Evolutionary conservation across 2,329 filamentous ascomycete genomes (phyloP).

Genomic region (Ascochyta clinopodiicola): DNA sequence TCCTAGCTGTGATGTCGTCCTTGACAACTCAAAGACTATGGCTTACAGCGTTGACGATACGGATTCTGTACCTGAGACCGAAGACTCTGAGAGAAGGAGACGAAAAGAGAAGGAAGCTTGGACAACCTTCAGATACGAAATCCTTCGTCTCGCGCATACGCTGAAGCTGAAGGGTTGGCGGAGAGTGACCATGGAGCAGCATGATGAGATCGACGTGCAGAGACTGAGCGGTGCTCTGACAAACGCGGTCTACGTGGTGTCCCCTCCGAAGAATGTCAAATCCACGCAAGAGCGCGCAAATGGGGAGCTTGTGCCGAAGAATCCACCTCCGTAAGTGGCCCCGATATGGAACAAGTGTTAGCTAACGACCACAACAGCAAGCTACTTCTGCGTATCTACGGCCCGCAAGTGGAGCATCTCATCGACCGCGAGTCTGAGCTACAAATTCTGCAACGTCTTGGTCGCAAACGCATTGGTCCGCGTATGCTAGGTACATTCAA

Average conservation of each 20-base stretch:
- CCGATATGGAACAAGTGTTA: not conserved
- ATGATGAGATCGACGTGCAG: slow-evolving; percentile 72
- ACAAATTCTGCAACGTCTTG: slow-evolving; percentile 81
- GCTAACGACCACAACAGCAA: slow-evolving; percentile 60
- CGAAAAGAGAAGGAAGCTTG: slow-evolving; percentile 78
- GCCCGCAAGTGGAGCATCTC: slow-evolving; percentile 91
- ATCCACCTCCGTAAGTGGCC: slow-evolving; percentile 60
- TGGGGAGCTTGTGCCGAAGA: slow-evolving; percentile 49
- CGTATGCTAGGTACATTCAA: slow-evolving; percentile 88
- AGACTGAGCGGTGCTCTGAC: slow-evolving; percentile 90
- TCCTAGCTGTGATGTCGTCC: slow-evolving; percentile 79
- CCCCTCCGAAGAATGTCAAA: slow-evolving; percentile 72
- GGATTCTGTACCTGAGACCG: slow-evolving; percentile 56
- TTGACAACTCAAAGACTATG: slow-evolving; percentile 91
- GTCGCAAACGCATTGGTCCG: slow-evolving; percentile 91
- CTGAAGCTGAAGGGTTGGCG: slow-evolving; percentile 91
- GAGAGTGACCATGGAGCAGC: slow-evolving; percentile 74
- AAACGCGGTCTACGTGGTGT: slow-evolving; percentile 95
- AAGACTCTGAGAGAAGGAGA: slow-evolving; percentile 53
- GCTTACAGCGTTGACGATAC: slow-evolving; percentile 69
- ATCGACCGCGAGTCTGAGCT: slow-evolving; percentile 94
- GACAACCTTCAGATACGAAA: slow-evolving; percentile 89
- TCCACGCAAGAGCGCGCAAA: slow-evolving; percentile 47
- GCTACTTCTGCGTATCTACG: slow-evolving; percentile 88
- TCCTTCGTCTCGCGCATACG: slow-evolving; percentile 87